Percentiles rank a stretch among this genome's conserved stretches.
Conservation (phyloP, 169 alveolate genomes). For the Perkinsus chesapeaki region DNA sequence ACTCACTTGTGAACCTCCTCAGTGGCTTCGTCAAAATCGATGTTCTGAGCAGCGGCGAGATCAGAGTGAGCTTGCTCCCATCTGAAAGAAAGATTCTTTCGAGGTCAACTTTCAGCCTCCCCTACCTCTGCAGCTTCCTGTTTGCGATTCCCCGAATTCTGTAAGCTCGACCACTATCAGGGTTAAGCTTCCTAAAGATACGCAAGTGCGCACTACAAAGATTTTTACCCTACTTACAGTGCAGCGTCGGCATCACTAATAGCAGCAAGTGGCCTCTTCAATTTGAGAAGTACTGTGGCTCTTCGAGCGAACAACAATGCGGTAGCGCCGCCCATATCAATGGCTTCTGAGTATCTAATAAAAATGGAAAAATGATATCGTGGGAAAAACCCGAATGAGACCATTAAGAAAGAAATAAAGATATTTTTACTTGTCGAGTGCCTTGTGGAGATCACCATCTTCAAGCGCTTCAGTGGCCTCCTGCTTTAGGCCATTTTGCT, state of each 20-base stretch:
- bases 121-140: neutral
- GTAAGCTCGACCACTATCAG: neutral
- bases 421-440: neutral
- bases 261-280: neutral
- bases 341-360: neutral
- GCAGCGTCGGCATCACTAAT: neutral
- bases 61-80: neutral
- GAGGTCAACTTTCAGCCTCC: too few relatives aligned
- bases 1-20: neutral
- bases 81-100: neutral
- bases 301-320: neutral
- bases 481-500: neutral
- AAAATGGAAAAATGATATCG: neutral
- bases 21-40: neutral
- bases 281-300: neutral
- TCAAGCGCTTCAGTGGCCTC: neutral
- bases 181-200: neutral
- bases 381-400: neutral
- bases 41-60: neutral
- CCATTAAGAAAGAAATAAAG: too few relatives aligned
- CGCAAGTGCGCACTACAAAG: neutral
- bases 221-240: neutral
- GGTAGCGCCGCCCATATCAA: neutral
- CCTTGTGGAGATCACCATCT: neutral
- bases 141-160: neutral